Base-by-base conservation (phyloP, 352 stramenopile species). In the Globisporangium alternatum region DNA sequence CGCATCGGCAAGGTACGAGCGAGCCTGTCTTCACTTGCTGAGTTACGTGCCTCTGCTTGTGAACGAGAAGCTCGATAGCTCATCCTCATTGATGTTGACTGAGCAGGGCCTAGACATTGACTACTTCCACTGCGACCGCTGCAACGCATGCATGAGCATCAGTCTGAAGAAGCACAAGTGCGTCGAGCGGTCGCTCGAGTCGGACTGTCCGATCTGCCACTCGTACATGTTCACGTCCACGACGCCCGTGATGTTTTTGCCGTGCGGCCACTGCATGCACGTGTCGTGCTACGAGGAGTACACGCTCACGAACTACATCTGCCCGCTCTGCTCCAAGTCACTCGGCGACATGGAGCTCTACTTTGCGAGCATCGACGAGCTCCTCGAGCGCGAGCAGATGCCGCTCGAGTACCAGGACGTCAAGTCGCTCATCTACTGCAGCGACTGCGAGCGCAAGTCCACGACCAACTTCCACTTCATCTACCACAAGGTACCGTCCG, bases 61-160 rank as follows among this genome's bases (percentile, higher is more conserved):
- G 15, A 28, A 3, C 9, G 19, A 30, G 30, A 28, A 28, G 7
- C 19, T 44, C 13, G 13, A 25, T 21, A 35, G n/a, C 54, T 45
- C 54, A 60, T 15, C 7, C 35, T 3, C 39, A n/a, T 13, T n/a
- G 39, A 5, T 15, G 39, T 17, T 51, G 5, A 15, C 49, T 4
- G 21, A 9, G 1, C 56, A 88, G 72, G 95, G 96, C 19, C 78
- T 98, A 22, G 93, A 97, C 28, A 97, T 98, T 61, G 97, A 99
- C 75, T 99, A 98, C 75, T 96, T 97, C 57, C 97, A 99, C 75
- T 99, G 97, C 72, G 98, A 99, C 81, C 85, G 89, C 0, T 99
- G 97, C 79, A 99, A 99, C 75, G 95, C 96, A 8, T 99, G 97
- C 73, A 98, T 99, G 71, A 97, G 89, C 66, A 86, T 93, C 64